Evolutionary conservation across 2,329 filamentous ascomycete genomes (phyloP).

Genomic region (Zasmidium angulare): DNA sequence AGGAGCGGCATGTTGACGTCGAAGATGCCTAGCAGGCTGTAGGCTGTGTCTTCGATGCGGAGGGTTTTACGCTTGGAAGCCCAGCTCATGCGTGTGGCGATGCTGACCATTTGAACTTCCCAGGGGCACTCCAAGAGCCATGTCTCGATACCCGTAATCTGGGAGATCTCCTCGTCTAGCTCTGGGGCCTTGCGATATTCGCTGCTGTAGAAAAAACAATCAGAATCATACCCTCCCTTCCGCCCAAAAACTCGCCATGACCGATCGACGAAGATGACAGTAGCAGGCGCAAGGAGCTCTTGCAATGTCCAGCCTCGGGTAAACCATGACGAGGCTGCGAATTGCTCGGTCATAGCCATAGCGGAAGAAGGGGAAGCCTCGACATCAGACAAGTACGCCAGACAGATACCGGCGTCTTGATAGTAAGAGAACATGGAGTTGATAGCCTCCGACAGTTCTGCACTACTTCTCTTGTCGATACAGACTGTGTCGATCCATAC

Average conservation of each 20-base stretch:
- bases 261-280: constrained; percentile 17
- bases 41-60: constrained; percentile 43
- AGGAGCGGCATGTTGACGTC: constrained; percentile 40
- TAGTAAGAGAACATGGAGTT: not conserved
- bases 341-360: no score
- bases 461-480: constrained; percentile 21
- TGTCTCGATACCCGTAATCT: constrained; percentile 14
- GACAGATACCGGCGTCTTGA: constrained; percentile 3
- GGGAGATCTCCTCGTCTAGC: constrained; percentile 4
- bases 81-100: constrained; percentile 18
- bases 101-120: not conserved
- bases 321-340: no score
- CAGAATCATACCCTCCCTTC: not conserved
- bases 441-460: constrained; percentile 13
- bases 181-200: not conserved
- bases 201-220: not conserved
- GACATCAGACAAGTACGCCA: constrained; percentile 13
- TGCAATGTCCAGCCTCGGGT: constrained; percentile 26
- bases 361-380: no score
- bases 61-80: constrained; percentile 11
- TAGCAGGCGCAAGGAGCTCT: no score
- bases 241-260: constrained; percentile 15
- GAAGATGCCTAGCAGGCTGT: constrained; percentile 48
- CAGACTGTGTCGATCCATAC: constrained; percentile 25
- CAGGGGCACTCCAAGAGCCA: constrained; percentile 4